These are phyloP conservation scores for Suillus variegatus DNA, from an alignment of 768 basidiomycete genomes.

Conservation along the genomic window DNA sequence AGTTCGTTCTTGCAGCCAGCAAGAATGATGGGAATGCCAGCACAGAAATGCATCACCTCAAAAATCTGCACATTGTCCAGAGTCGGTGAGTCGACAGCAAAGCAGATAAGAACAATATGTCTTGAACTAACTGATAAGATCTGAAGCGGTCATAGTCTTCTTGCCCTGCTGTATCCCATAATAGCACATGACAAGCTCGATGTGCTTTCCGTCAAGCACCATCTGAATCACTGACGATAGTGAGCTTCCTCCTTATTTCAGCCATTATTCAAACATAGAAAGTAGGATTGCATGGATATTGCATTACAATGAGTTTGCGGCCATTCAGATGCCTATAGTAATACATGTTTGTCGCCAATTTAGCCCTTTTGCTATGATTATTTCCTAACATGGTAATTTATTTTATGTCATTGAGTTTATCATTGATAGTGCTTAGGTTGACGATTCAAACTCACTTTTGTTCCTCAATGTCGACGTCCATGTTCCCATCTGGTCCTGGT, in stretches of 20 bases:
- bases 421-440: no score
- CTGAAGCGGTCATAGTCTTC: conserved; percentile 99
- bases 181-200: conserved; percentile 73
- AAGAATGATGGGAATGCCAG: conserved; percentile 91
- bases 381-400: no score
- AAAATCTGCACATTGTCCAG: conserved; percentile 99
- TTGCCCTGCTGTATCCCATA: conserved; percentile 99
- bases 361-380: no score
- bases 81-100: conserved; percentile 96
- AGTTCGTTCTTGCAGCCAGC: conserved; percentile 99
- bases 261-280: conserved; percentile 64
- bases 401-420: no score
- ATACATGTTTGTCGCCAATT: no score
- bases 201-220: conserved; percentile 98
- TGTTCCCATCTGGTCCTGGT: no score
- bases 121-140: conserved; percentile 90
- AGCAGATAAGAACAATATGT: conserved; percentile 99
- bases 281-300: conserved; percentile 27
- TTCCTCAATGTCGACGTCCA: no score
- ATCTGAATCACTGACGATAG: conserved; percentile 85
- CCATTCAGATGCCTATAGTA: no score
- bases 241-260: conserved; percentile 97
- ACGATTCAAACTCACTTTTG: no score
- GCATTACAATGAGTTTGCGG: no score
- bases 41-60: conserved; percentile 97